Evolutionary conservation across 805 yeast species (phyloP), one percentile per base, ranked within the genome.

Genomic region (Limtongia smithiae): DNA sequence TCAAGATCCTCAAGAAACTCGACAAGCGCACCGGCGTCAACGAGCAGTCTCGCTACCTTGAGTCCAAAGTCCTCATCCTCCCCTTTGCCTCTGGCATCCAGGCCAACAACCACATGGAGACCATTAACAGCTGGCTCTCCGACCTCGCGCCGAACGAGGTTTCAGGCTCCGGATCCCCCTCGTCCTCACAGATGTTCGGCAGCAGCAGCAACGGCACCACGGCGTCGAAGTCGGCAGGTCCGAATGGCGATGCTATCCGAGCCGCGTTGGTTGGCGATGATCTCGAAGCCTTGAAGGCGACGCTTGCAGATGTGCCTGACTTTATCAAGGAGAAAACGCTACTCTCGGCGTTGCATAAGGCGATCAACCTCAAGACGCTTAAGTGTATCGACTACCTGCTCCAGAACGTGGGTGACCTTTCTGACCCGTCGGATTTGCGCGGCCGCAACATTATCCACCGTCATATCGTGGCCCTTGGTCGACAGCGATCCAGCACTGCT

Each of bases 361-460:
- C 90, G 4, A 79, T 91, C 0, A 61, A 80, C 28, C 60, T 68
- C n/a, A 71, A 77, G 48, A 71, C 88, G 3, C 71, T 67, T 37
- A 66, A 70, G 22, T 81, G 88, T 62, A 79, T 86, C 50, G 83
- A 76, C 54, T 66, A 60, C n/a, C 61, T 84, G 32, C 68, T 83
- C 44, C 72, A 69, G 22, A 68, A 71, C 14, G 72, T 81, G 36
- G 78, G 78, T 7, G 71, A 75, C 11, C 65, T 82, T 21, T 71
- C 76, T 39, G 93, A 86, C 58, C 72, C 81, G 0, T 69, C 80
- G 6, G 96, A 89, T 60, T 79, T 90, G 37, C 81, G 83, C 47
- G 86, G 86, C 15, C 75, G 96, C 58, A 90, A 85, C 63, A 82
- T 90, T 61, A 77, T 90, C 60, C 97, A 90, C 65, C 87, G 86